These are phyloP conservation scores for Blechomonas ayalai DNA, from an alignment of 208 protist species.

Conservation along the genomic window DNA sequence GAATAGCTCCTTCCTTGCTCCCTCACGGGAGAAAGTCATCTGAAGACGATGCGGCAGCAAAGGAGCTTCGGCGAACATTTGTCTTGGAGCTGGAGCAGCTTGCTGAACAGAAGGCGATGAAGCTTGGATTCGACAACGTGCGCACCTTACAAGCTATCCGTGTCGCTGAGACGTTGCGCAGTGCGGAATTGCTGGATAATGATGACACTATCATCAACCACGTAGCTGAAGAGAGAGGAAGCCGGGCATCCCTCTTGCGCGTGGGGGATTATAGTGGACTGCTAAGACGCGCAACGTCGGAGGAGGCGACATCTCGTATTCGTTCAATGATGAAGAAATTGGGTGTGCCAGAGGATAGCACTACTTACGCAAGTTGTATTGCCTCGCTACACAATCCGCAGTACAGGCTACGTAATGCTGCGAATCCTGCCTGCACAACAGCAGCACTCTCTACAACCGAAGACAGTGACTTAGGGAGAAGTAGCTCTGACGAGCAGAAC, in stretches of 20 bases:
- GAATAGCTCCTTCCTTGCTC: too few relatives aligned
- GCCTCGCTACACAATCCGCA: constrained; percentile 55
- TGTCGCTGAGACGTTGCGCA: constrained; percentile 28
- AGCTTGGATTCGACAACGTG: constrained; percentile 23
- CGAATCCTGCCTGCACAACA: not conserved
- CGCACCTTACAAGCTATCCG: constrained; percentile 21
- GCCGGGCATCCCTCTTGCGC: not conserved
- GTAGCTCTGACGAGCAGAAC: not conserved
- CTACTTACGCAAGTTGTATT: constrained; percentile 55
- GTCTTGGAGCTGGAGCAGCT: constrained; percentile 41
- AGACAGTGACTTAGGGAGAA: not conserved
- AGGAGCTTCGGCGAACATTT: constrained; percentile 31
- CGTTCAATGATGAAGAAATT: constrained; percentile 66
- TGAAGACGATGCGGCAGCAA: too few relatives aligned
- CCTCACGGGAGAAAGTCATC: too few relatives aligned
- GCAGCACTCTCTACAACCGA: not conserved
- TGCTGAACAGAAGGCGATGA: constrained; percentile 19
- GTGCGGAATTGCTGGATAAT: constrained; percentile 1
- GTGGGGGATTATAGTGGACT: constrained; percentile 79
- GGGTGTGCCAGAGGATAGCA: constrained; percentile 16
- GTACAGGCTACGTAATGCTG: constrained; percentile 37
- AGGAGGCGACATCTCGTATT: constrained; percentile 28
- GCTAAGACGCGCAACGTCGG: constrained; percentile 33
- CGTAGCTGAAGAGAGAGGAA: not conserved
- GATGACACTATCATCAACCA: not conserved